Evolutionary conservation across 352 stramenopile species (phyloP), one percentile per base, ranked within the genome.

Genomic region (Pythium sukuiense): DNA sequence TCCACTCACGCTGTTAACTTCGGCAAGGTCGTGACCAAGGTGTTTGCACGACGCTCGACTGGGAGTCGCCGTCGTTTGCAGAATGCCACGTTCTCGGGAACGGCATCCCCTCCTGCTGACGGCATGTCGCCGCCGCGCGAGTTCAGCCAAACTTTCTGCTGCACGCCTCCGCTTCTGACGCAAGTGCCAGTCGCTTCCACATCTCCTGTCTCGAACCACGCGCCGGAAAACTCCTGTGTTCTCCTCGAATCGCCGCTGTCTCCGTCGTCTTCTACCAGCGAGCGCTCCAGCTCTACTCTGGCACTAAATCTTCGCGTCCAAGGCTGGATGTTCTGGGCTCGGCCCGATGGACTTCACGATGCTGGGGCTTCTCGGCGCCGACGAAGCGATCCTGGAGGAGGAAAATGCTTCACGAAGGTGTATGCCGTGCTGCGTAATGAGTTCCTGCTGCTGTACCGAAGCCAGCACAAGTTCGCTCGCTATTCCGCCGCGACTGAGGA

Each of bases 261-360:
- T 18, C 43, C 14, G 16, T 50, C 43, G 7, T 50, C 43, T 6
- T 27, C 43, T 50, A 9, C 16, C 43, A 50, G 43, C 27, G 43
- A n/a, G 8, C 43, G 43, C 14, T 70, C 63, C 26, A 64, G 27
- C 48, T 55, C 65, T 6, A 63, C 74, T 27, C 35, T 54, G 20
- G 49, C 63, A 16, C 63, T 65, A 27, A 76, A 75, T 43, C 55
- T 71, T 3, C 71, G 69, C 1, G 29, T 77, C 13, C 63, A 79
- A 48, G 69, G 64, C 24, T 82, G 75, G 75, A 82, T 82, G 75
- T 82, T 75, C 65, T 82, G 75, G 75, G 66, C 61, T 20, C 71
- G 71, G 16, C 67, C 59, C 35, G 69, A 77, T 18, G 50, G 41
- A 24, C 43, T 55, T 50, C 50, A 55, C 45, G 26, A 46, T 39